These are phyloP conservation scores for Polyporus tsugae DNA, from an alignment of 1,284 basidiomycete genomes.

Conservation along the genomic window DNA sequence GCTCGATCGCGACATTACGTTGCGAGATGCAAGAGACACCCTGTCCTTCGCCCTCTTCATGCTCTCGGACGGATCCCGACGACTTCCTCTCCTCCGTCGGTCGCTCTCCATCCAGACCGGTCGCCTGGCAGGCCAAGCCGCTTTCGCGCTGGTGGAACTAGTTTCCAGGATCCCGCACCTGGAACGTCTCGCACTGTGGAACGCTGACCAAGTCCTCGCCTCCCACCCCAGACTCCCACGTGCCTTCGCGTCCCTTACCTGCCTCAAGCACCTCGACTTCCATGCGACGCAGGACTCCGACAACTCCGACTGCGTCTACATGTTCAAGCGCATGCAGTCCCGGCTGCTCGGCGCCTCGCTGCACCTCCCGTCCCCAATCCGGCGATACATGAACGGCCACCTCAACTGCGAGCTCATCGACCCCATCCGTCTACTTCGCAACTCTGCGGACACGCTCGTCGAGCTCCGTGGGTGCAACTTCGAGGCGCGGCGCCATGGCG, in stretches of 20 bases:
- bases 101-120: slow-evolving; percentile 6
- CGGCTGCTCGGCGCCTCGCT: slow-evolving; percentile 12
- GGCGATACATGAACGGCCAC: slow-evolving; percentile 13
- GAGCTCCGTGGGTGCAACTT: slow-evolving; percentile 17
- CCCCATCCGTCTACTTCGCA: slow-evolving; percentile 14
- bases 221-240: slow-evolving; percentile 18
- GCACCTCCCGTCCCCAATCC: slow-evolving; percentile 9
- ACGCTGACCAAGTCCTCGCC: slow-evolving; percentile 18
- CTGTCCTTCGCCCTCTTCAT: slow-evolving; percentile 18
- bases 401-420: slow-evolving; percentile 15
- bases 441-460: slow-evolving; percentile 14
- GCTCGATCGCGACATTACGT: not conserved
- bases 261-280: slow-evolving; percentile 22
- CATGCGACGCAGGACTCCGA: slow-evolving; percentile 9
- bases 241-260: slow-evolving; percentile 19
- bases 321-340: slow-evolving; percentile 18
- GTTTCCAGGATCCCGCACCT: slow-evolving; percentile 9
- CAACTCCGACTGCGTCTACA: slow-evolving; percentile 16
- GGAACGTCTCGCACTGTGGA: slow-evolving; percentile 7
- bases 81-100: slow-evolving; percentile 16
- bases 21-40: slow-evolving; percentile 5
- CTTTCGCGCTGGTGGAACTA: slow-evolving; percentile 13
- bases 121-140: not conserved
- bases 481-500: slow-evolving; percentile 5
- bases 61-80: slow-evolving; percentile 4